Conservation (phyloP, 2,329 filamentous ascomycete genomes). For the Stemphylium beticola region DNA sequence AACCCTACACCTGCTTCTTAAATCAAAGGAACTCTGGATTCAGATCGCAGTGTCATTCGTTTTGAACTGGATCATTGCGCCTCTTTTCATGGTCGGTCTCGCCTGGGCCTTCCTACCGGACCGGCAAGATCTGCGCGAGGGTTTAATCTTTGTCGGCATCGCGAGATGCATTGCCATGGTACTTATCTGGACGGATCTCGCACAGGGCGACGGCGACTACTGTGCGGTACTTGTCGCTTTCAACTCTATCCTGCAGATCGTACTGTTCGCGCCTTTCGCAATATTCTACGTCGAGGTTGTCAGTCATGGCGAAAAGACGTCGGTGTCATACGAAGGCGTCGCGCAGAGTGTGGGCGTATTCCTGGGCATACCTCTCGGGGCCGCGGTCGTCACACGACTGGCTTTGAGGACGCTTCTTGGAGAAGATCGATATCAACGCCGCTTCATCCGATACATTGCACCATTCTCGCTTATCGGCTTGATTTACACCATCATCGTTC, state of each 20-base stretch:
- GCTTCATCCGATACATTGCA: conserved; percentile 72
- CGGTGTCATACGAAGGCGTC: conserved; percentile 68
- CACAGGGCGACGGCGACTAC: conserved; percentile 79
- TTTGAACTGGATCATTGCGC: conserved; percentile 83
- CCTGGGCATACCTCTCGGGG: conserved; percentile 79
- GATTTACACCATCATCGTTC: conserved; percentile 83
- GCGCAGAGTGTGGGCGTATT: conserved; percentile 85
- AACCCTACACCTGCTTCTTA: conserved; percentile 70
- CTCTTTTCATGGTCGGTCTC: conserved; percentile 78
- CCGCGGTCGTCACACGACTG: conserved; percentile 78
- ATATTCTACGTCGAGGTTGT: conserved; percentile 69
- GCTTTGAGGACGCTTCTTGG: conserved; percentile 62
- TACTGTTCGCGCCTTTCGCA: conserved; percentile 56
- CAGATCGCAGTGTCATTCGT: conserved; percentile 79
- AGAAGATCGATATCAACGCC: conserved; percentile 67
- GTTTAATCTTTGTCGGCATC: conserved; percentile 81
- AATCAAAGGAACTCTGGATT: conserved; percentile 70
- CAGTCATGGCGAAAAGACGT: conserved; percentile 54
- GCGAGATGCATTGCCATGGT: conserved; percentile 91
- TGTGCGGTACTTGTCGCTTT: conserved; percentile 67
- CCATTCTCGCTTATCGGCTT: conserved; percentile 83
- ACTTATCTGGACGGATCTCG: conserved; percentile 78
- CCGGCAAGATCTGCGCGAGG: conserved; percentile 60
- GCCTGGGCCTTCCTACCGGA: conserved; percentile 64
- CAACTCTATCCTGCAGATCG: conserved; percentile 57